phyloP scores from a whole-genome alignment of 352 stramenopile species.

The Phytophthora kernoviae region DNA sequence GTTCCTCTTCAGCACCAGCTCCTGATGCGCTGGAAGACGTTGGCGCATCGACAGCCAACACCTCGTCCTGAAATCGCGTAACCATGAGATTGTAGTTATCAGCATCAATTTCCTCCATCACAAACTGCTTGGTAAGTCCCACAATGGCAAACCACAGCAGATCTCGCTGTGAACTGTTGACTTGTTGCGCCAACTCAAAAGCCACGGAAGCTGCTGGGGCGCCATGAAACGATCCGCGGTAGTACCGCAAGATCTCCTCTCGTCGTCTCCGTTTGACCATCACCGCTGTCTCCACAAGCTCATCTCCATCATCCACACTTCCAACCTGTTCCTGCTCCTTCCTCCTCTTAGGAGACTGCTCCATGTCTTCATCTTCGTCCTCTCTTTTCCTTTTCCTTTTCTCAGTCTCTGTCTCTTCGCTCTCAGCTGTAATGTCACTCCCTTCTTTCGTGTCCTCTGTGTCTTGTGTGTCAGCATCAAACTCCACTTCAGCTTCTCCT shows the following conservation, averaged over 20 bases:
- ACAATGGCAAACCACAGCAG: constrained; percentile 98
- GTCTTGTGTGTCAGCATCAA: constrained; percentile 31
- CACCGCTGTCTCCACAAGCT: constrained; percentile 34
- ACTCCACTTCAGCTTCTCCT: constrained; percentile 57
- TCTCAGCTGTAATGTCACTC: constrained; percentile 7
- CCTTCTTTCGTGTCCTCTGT: constrained; percentile 24
- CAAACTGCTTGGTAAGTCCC: constrained; percentile 95
- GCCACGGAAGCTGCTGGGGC: constrained; percentile 76
- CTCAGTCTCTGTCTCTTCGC: constrained; percentile 40
- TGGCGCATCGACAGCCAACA: constrained; percentile 71
- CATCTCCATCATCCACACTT: constrained; percentile 10
- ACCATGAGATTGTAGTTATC: constrained; percentile 93
- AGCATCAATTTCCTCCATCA: constrained; percentile 92
- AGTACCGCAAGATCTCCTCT: constrained; percentile 92
- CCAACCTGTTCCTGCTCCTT: constrained; percentile 37
- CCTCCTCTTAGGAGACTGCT: constrained; percentile 25
- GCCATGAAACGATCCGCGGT: constrained; percentile 91
- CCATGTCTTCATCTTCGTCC: constrained; percentile 38
- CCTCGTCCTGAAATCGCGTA: constrained; percentile 90
- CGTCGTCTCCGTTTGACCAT: constrained; percentile 63
- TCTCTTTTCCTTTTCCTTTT: constrained; percentile 39
- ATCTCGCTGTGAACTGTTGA: constrained; percentile 88
- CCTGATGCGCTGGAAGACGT: constrained; percentile 39
- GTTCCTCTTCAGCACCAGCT: constrained; percentile 35
- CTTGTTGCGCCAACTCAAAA: constrained; percentile 81